These are phyloP conservation scores for Udeniomyces megalosporus DNA, from an alignment of 768 basidiomycete species.

Conservation along the genomic window DNA sequence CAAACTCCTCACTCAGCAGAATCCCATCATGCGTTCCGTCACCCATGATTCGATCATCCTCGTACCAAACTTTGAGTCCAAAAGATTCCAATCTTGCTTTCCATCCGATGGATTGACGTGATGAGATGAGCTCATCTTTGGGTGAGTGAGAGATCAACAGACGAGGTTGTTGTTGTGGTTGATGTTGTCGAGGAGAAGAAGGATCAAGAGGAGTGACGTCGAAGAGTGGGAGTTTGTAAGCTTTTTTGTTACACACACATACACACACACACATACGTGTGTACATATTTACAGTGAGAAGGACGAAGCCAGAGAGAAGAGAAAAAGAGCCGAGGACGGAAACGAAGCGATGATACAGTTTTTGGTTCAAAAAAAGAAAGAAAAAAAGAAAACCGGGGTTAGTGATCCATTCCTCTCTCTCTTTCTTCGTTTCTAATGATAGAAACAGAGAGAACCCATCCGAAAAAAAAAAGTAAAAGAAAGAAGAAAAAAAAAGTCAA, in stretches of 20 bases:
- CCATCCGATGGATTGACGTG: not conserved
- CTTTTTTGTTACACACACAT: not conserved
- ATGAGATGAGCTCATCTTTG: slow-evolving; percentile 5
- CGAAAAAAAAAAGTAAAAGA: too few species aligned
- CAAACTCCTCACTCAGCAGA: not conserved
- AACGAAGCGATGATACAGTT: too few species aligned
- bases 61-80: not conserved
- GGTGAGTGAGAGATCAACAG: too few species aligned
- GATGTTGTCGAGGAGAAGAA: not conserved
- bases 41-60: not conserved
- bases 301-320: too few species aligned
- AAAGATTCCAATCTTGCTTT: not conserved
- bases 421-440: too few species aligned
- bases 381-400: too few species aligned
- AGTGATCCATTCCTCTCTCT: too few species aligned
- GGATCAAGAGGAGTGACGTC: not conserved
- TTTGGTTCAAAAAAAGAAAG: too few species aligned
- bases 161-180: not conserved
- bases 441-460: too few species aligned
- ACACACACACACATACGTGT: too few species aligned
- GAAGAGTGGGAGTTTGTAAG: not conserved
- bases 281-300: too few species aligned
- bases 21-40: slow-evolving; percentile 9
- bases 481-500: not conserved
- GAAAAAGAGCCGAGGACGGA: too few species aligned